phyloP scores from a whole-genome alignment of 2,329 filamentous ascomycete genomes.

The Colletotrichum sublineola region DNA sequence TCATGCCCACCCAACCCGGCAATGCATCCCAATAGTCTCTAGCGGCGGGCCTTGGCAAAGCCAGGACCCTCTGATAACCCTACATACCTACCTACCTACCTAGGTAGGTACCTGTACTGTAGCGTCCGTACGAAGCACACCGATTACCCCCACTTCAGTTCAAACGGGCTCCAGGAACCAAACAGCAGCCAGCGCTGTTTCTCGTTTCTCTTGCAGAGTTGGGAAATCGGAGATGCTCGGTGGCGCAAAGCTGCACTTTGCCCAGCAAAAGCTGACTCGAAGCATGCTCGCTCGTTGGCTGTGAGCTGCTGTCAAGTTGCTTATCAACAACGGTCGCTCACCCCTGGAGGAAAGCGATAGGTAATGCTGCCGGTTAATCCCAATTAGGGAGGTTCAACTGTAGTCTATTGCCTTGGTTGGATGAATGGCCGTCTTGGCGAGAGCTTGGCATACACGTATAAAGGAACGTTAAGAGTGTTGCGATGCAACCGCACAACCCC shows the following conservation, averaged over 20 bases:
- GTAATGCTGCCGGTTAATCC: not conserved
- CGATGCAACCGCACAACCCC: constrained; percentile 20
- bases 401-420: constrained; percentile 27
- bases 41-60: constrained; percentile 3
- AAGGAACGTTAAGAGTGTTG: not conserved
- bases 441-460: constrained; percentile 31
- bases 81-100: too few relatives aligned
- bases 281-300: too few relatives aligned
- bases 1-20: constrained; percentile 10
- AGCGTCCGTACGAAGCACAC: not conserved
- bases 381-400: constrained; percentile 29
- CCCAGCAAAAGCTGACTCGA: not conserved
- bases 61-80: constrained; percentile 1
- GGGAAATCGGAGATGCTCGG: not conserved
- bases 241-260: not conserved
- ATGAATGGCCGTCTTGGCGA: constrained; percentile 25
- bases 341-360: not conserved
- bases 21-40: constrained; percentile 17
- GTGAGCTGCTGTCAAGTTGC: not conserved
- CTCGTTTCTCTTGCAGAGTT: not conserved
- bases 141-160: constrained; percentile 3
- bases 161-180: not conserved
- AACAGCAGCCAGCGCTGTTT: not conserved
- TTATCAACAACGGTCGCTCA: not conserved
- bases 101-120: too few relatives aligned